Percentiles rank a stretch among this genome's conserved stretches.
Evolutionary conservation across 2,329 filamentous ascomycete species (phyloP).

Genomic region (Ilyonectria sp.): DNA sequence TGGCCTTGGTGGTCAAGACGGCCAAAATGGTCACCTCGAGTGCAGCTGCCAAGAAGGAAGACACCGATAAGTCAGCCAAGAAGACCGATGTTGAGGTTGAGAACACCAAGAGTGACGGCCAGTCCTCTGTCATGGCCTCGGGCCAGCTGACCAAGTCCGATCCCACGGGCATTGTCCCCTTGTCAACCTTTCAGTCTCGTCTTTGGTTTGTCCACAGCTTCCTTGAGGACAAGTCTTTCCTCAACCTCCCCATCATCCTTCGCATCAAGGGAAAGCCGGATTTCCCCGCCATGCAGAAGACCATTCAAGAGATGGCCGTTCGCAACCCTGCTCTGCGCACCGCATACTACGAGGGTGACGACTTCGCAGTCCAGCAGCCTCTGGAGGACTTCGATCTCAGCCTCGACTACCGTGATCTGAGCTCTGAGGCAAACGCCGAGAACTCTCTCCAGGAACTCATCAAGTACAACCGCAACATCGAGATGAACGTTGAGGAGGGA

Average conservation of each 20-base stretch:
- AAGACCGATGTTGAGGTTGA: slow-evolving; percentile 26
- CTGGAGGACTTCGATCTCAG: slow-evolving; percentile 41
- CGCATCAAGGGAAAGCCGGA: slow-evolving; percentile 44
- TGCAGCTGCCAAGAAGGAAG: slow-evolving; percentile 31
- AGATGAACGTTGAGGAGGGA: slow-evolving; percentile 45
- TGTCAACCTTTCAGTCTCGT: slow-evolving; percentile 47
- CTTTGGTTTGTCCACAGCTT: slow-evolving; percentile 48
- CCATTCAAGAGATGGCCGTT: slow-evolving; percentile 40
- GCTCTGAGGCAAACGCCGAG: slow-evolving; percentile 28
- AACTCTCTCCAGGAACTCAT: slow-evolving; percentile 34
- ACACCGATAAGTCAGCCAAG: slow-evolving; percentile 36
- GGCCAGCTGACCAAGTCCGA: slow-evolving; percentile 39
- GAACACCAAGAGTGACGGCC: slow-evolving; percentile 20
- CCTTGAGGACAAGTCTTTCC: slow-evolving; percentile 43
- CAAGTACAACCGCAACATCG: slow-evolving; percentile 40
- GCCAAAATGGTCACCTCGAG: slow-evolving; percentile 39
- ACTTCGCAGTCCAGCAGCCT: slow-evolving; percentile 42
- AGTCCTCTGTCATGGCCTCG: slow-evolving; percentile 40
- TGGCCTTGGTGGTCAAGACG: slow-evolving; percentile 41
- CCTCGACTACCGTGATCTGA: slow-evolving; percentile 39
- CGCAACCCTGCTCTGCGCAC: slow-evolving; percentile 43
- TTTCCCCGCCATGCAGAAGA: slow-evolving; percentile 32
- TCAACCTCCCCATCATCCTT: slow-evolving; percentile 45
- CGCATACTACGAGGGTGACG: slow-evolving; percentile 44
- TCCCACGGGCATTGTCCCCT: slow-evolving; percentile 30